Evolutionary conservation across 331 rosid genomes (phyloP), one percentile per base, ranked within the genome.

Genomic region (Stylosanthes scabra): DNA sequence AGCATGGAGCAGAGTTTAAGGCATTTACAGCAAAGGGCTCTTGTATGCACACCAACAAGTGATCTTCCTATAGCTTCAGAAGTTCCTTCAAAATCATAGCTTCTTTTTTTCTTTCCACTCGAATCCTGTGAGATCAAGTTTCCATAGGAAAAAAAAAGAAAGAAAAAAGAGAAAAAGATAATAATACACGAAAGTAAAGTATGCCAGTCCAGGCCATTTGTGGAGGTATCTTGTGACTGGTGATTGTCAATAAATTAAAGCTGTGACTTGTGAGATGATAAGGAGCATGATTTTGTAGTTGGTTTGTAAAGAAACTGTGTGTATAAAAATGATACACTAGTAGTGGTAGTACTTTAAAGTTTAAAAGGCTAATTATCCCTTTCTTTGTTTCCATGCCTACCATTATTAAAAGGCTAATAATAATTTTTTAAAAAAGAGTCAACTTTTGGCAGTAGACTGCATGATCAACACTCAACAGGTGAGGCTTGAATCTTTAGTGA

Each of bases 121-220:
- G 82, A 76, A 70, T 68, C 27, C 73, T 83, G 95, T 82, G 87
- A 83, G 81, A 71, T 83, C 65, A 71, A 60, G 25, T 66, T 76
- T 80, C 81, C 66, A 44, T 76, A 50, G 72, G 40, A 75, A 64
- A 60, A 51, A 47, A 12, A 64, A 60, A 51, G 41, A 12, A 5
- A 7, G 10, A 68, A 12, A 60, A 63, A 63, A 55, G 63, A 63
- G 59, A 45, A 52, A 67, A 28, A 2, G 42, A 75, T 31, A 31
- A 77, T 57, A 76, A 71, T 77, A 76, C 61, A 70, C 66, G 37
- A 31, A 31, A 56, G 82, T 72, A 25, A 71, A 82, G 79, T 68
- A 94, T 83, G 99, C 97, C 93, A 86, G 96, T 95, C 99, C 97
- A 87, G 99, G 96, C 97, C 90, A 59, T 67, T 67, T 74, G 78